Conservation (phyloP, 139 green algal species). For the Tetraselmis striata region DNA sequence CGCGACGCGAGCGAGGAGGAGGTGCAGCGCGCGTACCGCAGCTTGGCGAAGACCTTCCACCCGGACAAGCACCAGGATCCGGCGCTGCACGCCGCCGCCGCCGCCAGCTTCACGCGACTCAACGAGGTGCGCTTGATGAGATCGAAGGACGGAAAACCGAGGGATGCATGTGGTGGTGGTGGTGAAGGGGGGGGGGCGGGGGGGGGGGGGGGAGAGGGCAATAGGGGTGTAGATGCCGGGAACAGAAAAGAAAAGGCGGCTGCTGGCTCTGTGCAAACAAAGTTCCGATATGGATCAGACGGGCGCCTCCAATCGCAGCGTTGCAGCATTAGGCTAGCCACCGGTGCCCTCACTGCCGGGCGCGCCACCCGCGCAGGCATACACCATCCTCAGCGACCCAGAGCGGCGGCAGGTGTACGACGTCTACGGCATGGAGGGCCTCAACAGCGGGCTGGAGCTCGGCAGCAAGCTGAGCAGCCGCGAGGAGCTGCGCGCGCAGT, state of each 20-base stretch:
- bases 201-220: no score
- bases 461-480: conserved; percentile 28
- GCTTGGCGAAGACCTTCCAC: conserved; percentile 39
- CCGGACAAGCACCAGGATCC: conserved; percentile 42
- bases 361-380: not conserved
- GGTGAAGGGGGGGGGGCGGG: no score
- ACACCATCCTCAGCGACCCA: not conserved
- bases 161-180: no score
- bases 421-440: conserved; percentile 43
- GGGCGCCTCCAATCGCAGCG: no score
- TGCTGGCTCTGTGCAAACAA: no score
- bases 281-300: no score
- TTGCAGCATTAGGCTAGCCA: no score
- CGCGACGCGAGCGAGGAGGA: conserved; percentile 30
- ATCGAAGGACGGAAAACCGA: no score
- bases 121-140: conserved; percentile 48
- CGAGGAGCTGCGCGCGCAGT: conserved; percentile 40
- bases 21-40: conserved; percentile 30
- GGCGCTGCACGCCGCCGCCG: conserved; percentile 18
- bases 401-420: conserved; percentile 44
- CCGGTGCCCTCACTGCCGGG: no score
- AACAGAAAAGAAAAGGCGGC: no score
- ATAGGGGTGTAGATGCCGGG: no score
- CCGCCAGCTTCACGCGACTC: conserved; percentile 26
- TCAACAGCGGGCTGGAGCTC: conserved; percentile 34